A percentile compares a stretch with the other conserved stretches of the same genome.
These are phyloP conservation scores for Baudoinia panamericana DNA, from an alignment of 495 filamentous ascomycete genomes.

Conservation along the genomic window DNA sequence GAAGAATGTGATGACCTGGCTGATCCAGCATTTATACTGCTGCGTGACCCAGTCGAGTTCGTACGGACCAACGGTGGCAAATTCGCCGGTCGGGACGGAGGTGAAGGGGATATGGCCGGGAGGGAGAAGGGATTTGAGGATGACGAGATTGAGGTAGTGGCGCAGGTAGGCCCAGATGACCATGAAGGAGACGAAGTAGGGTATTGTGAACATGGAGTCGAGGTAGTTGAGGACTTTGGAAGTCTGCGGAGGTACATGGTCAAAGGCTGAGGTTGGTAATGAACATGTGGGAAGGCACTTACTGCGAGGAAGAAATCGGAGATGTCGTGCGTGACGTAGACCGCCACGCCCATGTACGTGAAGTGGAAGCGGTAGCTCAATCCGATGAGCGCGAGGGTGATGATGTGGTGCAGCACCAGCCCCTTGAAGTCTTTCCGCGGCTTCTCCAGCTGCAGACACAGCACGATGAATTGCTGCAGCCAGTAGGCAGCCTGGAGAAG, in stretches of 20 bases:
- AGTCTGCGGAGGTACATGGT: constrained; percentile 42
- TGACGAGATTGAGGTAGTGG: constrained; percentile 79
- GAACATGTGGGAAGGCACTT: no score
- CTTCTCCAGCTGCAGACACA: constrained; percentile 82
- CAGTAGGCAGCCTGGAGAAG: constrained; percentile 92
- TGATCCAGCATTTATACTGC: constrained; percentile 34
- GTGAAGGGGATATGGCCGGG: constrained; percentile 4
- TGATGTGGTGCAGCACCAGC: constrained; percentile 85
- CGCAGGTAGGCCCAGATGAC: constrained; percentile 81
- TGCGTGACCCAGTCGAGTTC: constrained; percentile 30
- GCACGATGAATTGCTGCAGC: constrained; percentile 87
- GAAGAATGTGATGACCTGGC: constrained; percentile 28
- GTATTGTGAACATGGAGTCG: constrained; percentile 58
- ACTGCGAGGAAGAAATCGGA: constrained; percentile 95
- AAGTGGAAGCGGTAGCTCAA: constrained; percentile 96
- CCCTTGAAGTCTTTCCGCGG: constrained; percentile 94
- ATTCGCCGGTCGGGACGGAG: constrained; percentile 44
- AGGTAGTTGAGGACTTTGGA: constrained; percentile 93
- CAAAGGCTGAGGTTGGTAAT: neutral
- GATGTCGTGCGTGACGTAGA: constrained; percentile 94
- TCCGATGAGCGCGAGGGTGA: constrained; percentile 75
- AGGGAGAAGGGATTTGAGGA: constrained; percentile 62
- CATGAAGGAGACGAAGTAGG: constrained; percentile 79
- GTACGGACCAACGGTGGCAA: constrained; percentile 73
- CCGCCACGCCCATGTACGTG: constrained; percentile 90